phyloP scores from a whole-genome alignment of 208 protist genomes.

The Wallacemonas rigidus region DNA sequence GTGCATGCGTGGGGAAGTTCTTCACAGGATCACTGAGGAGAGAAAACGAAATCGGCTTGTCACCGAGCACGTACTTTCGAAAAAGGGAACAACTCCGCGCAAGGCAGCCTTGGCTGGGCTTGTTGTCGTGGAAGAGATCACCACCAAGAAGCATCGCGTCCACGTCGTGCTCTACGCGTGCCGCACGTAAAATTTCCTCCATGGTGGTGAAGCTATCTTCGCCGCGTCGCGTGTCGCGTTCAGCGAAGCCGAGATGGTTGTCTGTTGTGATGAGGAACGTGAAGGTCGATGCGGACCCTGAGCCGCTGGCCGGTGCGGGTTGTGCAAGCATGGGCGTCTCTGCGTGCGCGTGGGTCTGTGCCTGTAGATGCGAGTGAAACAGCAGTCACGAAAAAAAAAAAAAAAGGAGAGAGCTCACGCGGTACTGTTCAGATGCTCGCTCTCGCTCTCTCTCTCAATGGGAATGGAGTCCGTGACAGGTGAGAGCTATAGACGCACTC shows the following conservation, averaged over 20 bases:
- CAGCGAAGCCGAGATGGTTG: conserved; percentile 96
- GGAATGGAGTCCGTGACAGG: too few species aligned
- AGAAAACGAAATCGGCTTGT: conserved; percentile 87
- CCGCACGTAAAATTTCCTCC: conserved; percentile 97
- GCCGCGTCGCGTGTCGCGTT: conserved; percentile 95
- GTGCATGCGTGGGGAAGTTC: conserved; percentile 90
- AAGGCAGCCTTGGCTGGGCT: conserved; percentile 95
- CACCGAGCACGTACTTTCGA: conserved; percentile 91
- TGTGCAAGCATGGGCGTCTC: not conserved
- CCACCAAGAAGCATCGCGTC: conserved; percentile 98
- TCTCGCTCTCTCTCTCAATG: too few species aligned
- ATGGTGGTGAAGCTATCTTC: conserved; percentile 98
- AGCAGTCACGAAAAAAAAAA: too few species aligned
- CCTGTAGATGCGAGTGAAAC: too few species aligned
- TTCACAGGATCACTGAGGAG: conserved; percentile 91
- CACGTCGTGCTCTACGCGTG: conserved; percentile 91
- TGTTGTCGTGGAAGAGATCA: conserved; percentile 99
- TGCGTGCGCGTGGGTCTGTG: not conserved
- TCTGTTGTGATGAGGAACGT: conserved; percentile 95
- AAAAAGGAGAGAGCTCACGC: too few species aligned
- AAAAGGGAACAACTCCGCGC: conserved; percentile 88
- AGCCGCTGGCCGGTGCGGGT: conserved; percentile 4
- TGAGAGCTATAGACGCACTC: too few species aligned
- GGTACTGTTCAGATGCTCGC: too few species aligned
- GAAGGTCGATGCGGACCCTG: conserved; percentile 56